A percentile compares a stretch with the other conserved stretches of the same genome.
These are phyloP conservation scores for Diospyros lotus DNA, from an alignment of 148 eudicot genomes.

Conservation along the genomic window DNA sequence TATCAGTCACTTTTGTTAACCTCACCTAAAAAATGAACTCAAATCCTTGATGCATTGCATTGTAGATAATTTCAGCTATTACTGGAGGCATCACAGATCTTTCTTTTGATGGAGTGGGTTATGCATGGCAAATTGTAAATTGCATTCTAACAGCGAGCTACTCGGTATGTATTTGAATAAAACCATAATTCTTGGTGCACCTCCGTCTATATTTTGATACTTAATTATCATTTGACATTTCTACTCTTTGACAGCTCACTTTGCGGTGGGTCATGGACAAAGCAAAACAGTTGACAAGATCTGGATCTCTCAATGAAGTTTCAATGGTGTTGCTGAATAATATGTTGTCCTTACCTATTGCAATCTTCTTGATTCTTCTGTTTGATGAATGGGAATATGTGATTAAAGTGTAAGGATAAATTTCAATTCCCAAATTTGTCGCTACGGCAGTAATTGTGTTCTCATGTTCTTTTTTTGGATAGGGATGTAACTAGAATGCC, in stretches of 20 bases:
- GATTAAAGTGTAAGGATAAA: slow-evolving; percentile 44
- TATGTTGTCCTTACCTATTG: slow-evolving; percentile 69
- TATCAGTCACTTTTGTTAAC: not conserved
- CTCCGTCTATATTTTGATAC: not conserved
- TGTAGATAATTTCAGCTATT: slow-evolving; percentile 79
- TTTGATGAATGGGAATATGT: slow-evolving; percentile 72
- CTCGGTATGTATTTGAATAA: slow-evolving; percentile 35
- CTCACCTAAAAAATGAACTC: not conserved
- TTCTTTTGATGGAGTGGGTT: slow-evolving; percentile 59
- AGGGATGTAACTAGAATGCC: slow-evolving; percentile 56
- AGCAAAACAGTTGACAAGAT: slow-evolving; percentile 61
- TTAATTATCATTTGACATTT: not conserved
- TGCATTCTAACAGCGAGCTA: slow-evolving; percentile 77
- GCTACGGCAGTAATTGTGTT: not conserved
- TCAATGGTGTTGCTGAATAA: slow-evolving; percentile 93
- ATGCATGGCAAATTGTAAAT: slow-evolving; percentile 68
- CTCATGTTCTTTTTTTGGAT: slow-evolving; percentile 9
- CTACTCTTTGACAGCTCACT: slow-evolving; percentile 49
- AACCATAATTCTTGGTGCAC: not conserved
- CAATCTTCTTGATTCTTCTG: slow-evolving; percentile 47
- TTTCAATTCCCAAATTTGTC: not conserved
- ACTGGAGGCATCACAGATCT: slow-evolving; percentile 76
- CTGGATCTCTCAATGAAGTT: slow-evolving; percentile 81
- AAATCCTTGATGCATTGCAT: slow-evolving; percentile 6
- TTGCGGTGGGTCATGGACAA: slow-evolving; percentile 79